Conservation (phyloP, 2,329 filamentous ascomycete genomes). For the Salinomyces thailandicus region DNA sequence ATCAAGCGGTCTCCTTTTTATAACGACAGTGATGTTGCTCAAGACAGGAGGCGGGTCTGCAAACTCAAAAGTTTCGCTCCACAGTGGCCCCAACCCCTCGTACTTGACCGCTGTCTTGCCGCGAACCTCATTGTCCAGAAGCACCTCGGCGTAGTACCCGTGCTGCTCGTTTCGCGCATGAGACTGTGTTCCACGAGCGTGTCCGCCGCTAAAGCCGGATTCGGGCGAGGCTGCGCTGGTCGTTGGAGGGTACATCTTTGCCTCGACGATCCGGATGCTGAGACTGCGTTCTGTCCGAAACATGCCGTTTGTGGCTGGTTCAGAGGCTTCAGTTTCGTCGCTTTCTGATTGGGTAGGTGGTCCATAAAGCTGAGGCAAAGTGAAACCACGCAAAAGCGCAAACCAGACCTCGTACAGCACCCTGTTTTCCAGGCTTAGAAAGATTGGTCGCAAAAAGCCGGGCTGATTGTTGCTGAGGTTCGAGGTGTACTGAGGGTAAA, state of each 20-base stretch:
- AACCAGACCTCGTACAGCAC: constrained; percentile 98
- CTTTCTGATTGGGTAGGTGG: constrained; percentile 35
- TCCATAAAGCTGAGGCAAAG: constrained; percentile 81
- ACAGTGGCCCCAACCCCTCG: constrained; percentile 65
- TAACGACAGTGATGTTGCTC: constrained; percentile 57
- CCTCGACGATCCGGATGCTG: constrained; percentile 51
- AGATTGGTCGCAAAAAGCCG: constrained; percentile 78
- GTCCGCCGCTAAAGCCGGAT: constrained; percentile 16
- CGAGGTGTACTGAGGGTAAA: constrained; percentile 85
- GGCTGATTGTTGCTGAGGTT: constrained; percentile 53
- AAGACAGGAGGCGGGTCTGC: constrained; percentile 59
- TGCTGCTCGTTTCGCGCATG: constrained; percentile 31
- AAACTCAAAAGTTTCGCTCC: constrained; percentile 73
- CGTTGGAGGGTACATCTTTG: constrained; percentile 39
- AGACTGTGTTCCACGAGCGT: constrained; percentile 6
- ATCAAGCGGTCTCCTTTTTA: constrained; percentile 50
- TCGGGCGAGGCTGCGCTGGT: constrained; percentile 11
- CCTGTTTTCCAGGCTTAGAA: constrained; percentile 74
- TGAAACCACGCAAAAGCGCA: constrained; percentile 79
- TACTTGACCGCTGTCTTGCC: constrained; percentile 63
- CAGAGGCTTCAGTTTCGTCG: constrained; percentile 22
- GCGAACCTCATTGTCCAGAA: constrained; percentile 68
- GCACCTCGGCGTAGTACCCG: constrained; percentile 69
- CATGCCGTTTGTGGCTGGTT: constrained; percentile 43
- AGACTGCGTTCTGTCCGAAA: constrained; percentile 56